Percentiles rank a stretch among this genome's conserved stretches.
These are phyloP conservation scores for Trichosporon sp. DNA, from an alignment of 1,284 basidiomycete species.

Conservation along the genomic window DNA sequence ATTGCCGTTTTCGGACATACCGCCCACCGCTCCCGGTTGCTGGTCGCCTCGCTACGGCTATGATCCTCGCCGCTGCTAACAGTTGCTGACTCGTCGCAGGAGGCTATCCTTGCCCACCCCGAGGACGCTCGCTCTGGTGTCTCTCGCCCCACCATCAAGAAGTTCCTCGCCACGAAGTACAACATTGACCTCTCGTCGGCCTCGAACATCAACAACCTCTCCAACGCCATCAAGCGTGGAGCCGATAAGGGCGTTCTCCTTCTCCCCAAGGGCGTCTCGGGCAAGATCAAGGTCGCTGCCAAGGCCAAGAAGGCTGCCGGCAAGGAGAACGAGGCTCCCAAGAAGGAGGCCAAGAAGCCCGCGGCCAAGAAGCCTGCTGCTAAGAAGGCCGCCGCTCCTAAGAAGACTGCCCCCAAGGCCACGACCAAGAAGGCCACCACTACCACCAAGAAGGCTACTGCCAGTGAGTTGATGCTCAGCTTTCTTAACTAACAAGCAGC, in stretches of 20 bases:
- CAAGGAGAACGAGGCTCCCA: constrained; percentile 61
- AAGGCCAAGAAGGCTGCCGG: constrained; percentile 57
- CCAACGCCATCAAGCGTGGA: constrained; percentile 76
- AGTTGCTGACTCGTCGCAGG: constrained; percentile 53
- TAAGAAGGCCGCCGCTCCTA: not conserved
- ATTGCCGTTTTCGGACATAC: constrained; percentile 45
- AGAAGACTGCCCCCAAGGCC: constrained; percentile 47
- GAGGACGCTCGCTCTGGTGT: constrained; percentile 82
- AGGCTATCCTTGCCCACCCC: constrained; percentile 74
- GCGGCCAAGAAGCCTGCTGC: constrained; percentile 49
- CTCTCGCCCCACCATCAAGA: constrained; percentile 89
- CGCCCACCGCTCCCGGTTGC: constrained; percentile 13
- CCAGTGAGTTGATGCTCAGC: constrained; percentile 31
- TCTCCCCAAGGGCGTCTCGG: constrained; percentile 80
- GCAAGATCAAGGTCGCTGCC: constrained; percentile 77
- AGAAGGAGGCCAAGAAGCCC: constrained; percentile 31
- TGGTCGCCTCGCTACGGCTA: not conserved
- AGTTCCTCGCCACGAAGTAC: constrained; percentile 79
- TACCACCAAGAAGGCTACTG: constrained; percentile 30
- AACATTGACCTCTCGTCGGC: constrained; percentile 71
- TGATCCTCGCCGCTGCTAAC: not conserved
- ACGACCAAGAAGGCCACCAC: constrained; percentile 56
- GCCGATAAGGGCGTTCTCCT: constrained; percentile 76
- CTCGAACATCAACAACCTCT: constrained; percentile 77
- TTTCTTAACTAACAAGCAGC: constrained; percentile 23